Percentiles rank a stretch among this genome's conserved stretches.
Evolutionary conservation across 495 filamentous ascomycete species (phyloP).

Genomic region (Polyplosphaeria fusca): DNA sequence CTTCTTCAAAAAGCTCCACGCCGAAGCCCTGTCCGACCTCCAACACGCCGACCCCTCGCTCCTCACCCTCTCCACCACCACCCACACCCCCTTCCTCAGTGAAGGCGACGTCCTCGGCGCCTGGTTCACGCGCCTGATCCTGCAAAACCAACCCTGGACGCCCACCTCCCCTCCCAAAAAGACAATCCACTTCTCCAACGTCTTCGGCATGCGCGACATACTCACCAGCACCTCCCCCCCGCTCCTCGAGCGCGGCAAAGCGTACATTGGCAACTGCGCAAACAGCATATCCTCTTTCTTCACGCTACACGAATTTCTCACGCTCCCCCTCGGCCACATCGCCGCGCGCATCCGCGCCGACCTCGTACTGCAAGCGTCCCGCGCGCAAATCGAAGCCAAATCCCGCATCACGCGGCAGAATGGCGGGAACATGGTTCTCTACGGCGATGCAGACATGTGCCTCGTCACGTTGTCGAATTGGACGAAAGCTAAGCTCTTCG

Average conservation of each 20-base stretch:
- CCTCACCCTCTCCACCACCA: not conserved
- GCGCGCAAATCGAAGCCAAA: not conserved
- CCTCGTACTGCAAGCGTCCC: constrained; percentile 3
- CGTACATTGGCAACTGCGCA: constrained; percentile 14
- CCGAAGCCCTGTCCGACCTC: constrained; percentile 4
- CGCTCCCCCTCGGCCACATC: constrained; percentile 7
- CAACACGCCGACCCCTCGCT: not conserved
- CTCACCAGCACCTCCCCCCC: constrained; percentile 6
- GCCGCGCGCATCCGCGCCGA: constrained; percentile 18
- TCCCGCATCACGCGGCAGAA: not conserved
- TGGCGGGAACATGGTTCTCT: not conserved
- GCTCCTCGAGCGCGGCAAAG: constrained; percentile 1
- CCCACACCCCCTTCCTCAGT: constrained; percentile 7
- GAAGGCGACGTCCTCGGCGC: constrained; percentile 21
- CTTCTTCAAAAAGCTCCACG: not conserved
- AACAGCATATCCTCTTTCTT: constrained; percentile 10
- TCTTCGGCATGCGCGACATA: constrained; percentile 16
- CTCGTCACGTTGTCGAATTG: constrained; percentile 8
- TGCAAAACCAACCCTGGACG: not conserved
- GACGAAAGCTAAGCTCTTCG: constrained; percentile 7
- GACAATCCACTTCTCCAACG: constrained; percentile 15
- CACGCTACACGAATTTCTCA: not conserved
- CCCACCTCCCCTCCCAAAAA: not conserved
- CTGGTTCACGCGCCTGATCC: constrained; percentile 8
- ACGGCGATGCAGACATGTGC: constrained; percentile 2